These are phyloP conservation scores for Meripilus lineatus DNA, from an alignment of 1,284 basidiomycete genomes.

Conservation along the genomic window DNA sequence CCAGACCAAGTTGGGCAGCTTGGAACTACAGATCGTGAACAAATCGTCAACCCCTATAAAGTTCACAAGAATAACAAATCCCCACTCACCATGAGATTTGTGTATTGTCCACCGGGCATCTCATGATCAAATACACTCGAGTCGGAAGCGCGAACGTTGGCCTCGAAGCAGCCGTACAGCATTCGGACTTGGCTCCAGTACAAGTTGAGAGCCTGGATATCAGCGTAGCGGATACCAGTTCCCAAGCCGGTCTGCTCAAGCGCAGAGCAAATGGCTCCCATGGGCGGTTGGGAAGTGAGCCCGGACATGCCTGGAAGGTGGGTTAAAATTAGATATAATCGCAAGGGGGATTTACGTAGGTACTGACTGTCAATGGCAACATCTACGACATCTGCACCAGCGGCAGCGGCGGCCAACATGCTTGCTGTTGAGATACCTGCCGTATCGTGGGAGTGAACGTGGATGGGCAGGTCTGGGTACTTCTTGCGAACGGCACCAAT, in stretches of 20 bases:
- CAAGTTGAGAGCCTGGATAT: conserved; percentile 95
- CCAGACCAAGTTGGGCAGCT: conserved; percentile 94
- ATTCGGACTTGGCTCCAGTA: conserved; percentile 99
- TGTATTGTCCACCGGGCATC: conserved; percentile 99
- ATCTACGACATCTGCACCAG: conserved; percentile 97
- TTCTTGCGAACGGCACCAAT: conserved; percentile 93
- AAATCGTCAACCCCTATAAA: not conserved
- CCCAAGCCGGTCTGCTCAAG: conserved; percentile 95
- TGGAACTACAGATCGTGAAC: conserved; percentile 71
- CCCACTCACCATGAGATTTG: conserved; percentile 78
- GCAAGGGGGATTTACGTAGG: not conserved
- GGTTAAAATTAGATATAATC: conserved; percentile 1
- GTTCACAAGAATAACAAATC: conserved; percentile 2
- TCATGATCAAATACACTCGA: conserved; percentile 99
- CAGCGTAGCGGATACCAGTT: conserved; percentile 95
- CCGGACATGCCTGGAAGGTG: conserved; percentile 86
- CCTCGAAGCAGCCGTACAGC: conserved; percentile 97
- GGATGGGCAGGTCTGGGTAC: conserved; percentile 97
- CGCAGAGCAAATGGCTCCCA: conserved; percentile 94
- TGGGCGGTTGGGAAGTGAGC: conserved; percentile 96
- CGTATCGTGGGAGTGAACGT: conserved; percentile 99
- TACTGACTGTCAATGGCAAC: conserved; percentile 94
- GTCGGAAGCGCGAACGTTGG: conserved; percentile 95
- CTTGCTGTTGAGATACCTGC: conserved; percentile 96
- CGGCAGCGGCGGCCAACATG: conserved; percentile 94